These are phyloP conservation scores for Fraxinus paxiana DNA, from an alignment of 305 asterid species.

Conservation along the genomic window DNA sequence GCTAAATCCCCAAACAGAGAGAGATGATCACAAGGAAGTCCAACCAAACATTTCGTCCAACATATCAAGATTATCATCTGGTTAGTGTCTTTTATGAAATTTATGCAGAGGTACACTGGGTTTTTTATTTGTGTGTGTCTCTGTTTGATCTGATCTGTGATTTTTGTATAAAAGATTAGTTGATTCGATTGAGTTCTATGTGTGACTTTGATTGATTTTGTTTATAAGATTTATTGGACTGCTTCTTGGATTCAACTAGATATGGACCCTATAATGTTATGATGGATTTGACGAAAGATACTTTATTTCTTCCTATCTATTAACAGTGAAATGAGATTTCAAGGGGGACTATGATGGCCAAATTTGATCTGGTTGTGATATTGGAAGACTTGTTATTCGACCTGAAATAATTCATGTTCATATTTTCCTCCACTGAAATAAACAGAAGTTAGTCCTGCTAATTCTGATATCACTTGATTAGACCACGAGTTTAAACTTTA, in stretches of 20 bases:
- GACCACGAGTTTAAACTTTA: neutral
- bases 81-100: constrained; percentile 38
- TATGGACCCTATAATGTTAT: constrained; percentile 21
- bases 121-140: neutral
- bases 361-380: constrained; percentile 22
- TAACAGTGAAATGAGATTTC: constrained; percentile 33
- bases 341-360: constrained; percentile 19
- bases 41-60: constrained; percentile 52
- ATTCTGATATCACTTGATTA: neutral
- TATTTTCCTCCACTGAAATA: constrained; percentile 5
- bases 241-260: constrained; percentile 15
- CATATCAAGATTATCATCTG: constrained; percentile 75
- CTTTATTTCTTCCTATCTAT: constrained; percentile 1
- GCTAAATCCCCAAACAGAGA: constrained; percentile 51
- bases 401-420: constrained; percentile 13
- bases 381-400: neutral
- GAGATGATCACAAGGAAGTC: constrained; percentile 55
- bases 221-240: constrained; percentile 18
- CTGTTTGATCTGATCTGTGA: constrained; percentile 47
- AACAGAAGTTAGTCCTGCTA: neutral
- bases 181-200: constrained; percentile 3
- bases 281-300: constrained; percentile 16
- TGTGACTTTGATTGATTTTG: constrained; percentile 16
- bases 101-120: neutral
- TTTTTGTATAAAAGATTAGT: constrained; percentile 16